phyloP scores from a whole-genome alignment of 2,329 filamentous ascomycete species.

The Achaetomium macrosporum region DNA sequence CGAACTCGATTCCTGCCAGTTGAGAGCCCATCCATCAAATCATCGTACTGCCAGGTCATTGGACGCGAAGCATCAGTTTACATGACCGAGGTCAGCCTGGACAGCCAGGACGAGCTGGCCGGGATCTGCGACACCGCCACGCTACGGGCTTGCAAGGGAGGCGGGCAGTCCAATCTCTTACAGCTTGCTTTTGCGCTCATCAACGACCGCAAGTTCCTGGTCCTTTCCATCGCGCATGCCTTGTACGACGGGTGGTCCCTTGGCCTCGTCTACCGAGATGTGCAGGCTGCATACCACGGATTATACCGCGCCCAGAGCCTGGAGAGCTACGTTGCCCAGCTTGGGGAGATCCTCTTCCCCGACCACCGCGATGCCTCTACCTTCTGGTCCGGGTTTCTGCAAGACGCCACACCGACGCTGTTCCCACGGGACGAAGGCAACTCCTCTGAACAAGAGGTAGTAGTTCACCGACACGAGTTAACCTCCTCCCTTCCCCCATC shows the following conservation, averaged over 20 bases:
- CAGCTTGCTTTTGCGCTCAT: conserved; percentile 42
- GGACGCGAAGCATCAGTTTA: conserved; percentile 22
- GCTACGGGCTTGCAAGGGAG: conserved; percentile 31
- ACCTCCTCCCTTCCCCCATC: conserved; percentile 37
- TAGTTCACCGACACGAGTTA: conserved; percentile 39
- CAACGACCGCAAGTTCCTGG: conserved; percentile 36
- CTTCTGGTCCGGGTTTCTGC: conserved; percentile 70
- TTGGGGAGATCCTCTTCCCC: conserved; percentile 48
- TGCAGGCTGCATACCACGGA: conserved; percentile 57
- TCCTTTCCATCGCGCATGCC: conserved; percentile 76
- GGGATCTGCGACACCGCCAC: conserved; percentile 35
- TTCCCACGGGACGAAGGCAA: neutral
- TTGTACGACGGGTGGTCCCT: conserved; percentile 89
- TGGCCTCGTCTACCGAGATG: conserved; percentile 63
- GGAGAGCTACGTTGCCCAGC: conserved; percentile 42
- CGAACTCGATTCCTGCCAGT: conserved; percentile 68
- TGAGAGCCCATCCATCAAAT: conserved; percentile 50
- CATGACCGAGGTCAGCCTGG: conserved; percentile 25
- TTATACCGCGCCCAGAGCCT: conserved; percentile 35
- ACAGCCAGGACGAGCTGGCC: conserved; percentile 31
- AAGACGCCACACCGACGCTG: conserved; percentile 33
- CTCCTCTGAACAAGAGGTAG: neutral
- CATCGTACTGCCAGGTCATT: conserved; percentile 47
- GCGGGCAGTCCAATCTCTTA: conserved; percentile 39
- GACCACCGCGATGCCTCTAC: conserved; percentile 37